Percentiles rank a stretch among this genome's conserved stretches.
These are phyloP conservation scores for Pleurotus citrinopileatus DNA, from an alignment of 768 basidiomycete species.

Conservation along the genomic window DNA sequence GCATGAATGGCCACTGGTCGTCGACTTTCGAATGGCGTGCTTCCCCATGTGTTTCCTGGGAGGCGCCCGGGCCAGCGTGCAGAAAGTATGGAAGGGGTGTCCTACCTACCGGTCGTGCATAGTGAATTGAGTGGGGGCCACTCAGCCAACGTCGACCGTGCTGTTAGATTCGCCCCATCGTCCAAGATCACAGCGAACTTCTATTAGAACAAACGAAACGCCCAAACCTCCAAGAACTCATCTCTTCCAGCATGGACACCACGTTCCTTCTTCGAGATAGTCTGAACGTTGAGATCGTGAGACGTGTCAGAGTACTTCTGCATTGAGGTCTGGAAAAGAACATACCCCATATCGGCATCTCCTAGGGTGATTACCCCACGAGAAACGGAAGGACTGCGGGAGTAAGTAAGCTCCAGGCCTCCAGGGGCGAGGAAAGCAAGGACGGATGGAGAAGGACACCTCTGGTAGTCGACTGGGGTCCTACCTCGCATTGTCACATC, in stretches of 20 bases:
- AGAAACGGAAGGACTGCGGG: conserved; percentile 2
- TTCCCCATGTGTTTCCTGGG: too few species aligned
- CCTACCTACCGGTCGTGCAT: too few species aligned
- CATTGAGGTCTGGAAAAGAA: background rate
- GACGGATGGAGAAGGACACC: background rate
- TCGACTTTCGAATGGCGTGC: too few species aligned
- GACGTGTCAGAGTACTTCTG: background rate
- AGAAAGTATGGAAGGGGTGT: too few species aligned
- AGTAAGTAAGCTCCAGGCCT: background rate
- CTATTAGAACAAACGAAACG: conserved; percentile 1
- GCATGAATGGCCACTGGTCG: too few species aligned
- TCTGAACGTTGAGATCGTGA: background rate
- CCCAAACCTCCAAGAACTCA: background rate
- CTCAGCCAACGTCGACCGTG: too few species aligned
- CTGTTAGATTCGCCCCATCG: too few species aligned
- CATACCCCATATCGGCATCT: background rate
- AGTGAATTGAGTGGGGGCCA: too few species aligned
- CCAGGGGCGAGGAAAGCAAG: background rate
- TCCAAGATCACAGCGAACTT: too few species aligned
- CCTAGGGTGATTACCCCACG: conserved; percentile 3
- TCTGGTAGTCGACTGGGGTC: too few species aligned
- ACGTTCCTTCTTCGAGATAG: conserved; percentile 2
- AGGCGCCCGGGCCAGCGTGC: too few species aligned
- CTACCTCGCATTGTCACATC: too few species aligned
- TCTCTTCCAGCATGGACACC: background rate